phyloP scores from a whole-genome alignment of 305 asterid genomes.

The Rubia peregrina region DNA sequence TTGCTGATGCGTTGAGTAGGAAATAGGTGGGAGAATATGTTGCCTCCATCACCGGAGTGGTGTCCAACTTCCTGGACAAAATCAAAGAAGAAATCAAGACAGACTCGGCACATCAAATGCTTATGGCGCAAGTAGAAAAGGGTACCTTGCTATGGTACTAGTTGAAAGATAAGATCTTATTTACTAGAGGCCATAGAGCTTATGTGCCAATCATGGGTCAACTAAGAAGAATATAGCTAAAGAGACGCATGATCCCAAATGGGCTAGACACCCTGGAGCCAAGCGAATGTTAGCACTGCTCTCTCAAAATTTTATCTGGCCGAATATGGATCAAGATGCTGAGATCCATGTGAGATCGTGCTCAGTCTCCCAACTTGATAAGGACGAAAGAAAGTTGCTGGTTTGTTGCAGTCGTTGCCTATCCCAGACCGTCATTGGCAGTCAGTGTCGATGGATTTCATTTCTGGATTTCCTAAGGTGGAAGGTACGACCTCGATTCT shows the following conservation, averaged over 20 bases:
- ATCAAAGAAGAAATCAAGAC: background rate
- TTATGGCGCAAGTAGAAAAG: background rate
- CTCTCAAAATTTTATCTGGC: background rate
- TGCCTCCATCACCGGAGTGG: accelerated
- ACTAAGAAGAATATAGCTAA: background rate
- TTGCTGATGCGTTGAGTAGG: too few relatives aligned
- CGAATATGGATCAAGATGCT: background rate
- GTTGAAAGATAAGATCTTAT: background rate
- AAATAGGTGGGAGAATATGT: background rate
- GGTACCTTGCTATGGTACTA: background rate
- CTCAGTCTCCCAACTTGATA: too few relatives aligned
- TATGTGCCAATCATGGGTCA: background rate
- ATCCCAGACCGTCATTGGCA: background rate
- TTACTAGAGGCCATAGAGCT: background rate
- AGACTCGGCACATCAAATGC: background rate
- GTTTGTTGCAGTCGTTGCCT: background rate
- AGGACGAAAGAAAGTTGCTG: background rate
- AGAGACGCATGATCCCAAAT: background rate
- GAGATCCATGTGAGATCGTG: background rate
- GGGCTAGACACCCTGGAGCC: background rate
- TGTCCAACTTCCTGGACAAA: background rate
- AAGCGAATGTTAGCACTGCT: background rate
- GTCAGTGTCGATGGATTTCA: slow-evolving; percentile 5
- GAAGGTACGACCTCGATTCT: background rate
- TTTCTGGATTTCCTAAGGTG: background rate